Conservation (phyloP, 768 basidiomycete genomes). For the Melanogaster broomeanus region DNA sequence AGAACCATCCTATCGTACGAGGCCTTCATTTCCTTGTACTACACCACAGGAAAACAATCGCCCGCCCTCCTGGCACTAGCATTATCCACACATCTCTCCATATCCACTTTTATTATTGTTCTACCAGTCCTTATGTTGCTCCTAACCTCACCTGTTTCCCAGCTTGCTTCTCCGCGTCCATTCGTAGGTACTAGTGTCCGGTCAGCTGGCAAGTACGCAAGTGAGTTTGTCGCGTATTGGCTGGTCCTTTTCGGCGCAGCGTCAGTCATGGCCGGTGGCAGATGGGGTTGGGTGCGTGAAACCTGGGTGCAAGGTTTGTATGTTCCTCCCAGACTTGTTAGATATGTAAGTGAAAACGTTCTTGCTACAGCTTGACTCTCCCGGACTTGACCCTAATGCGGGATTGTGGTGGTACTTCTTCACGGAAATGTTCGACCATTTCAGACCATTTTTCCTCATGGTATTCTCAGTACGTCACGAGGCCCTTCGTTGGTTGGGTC, state of each 20-base stretch:
- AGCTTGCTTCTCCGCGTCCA: conserved; percentile 59
- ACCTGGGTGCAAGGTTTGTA: conserved; percentile 82
- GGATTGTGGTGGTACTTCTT: conserved; percentile 99
- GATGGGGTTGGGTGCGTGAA: conserved; percentile 67
- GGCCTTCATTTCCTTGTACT: neutral
- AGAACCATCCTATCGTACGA: neutral
- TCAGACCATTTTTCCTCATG: conserved; percentile 92
- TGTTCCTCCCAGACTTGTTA: neutral
- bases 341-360: neutral
- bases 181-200: conserved; percentile 21
- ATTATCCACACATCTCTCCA: conserved; percentile 67
- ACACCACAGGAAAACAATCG: conserved; percentile 53
- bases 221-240: conserved; percentile 55
- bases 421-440: conserved; percentile 99
- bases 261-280: conserved; percentile 59
- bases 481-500: neutral
- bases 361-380: conserved; percentile 60
- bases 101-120: conserved; percentile 70
- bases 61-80: conserved; percentile 68
- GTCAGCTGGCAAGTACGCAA: conserved; percentile 29
- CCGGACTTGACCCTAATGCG: conserved; percentile 93
- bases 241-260: conserved; percentile 42
- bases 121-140: conserved; percentile 68
- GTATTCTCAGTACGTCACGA: conserved; percentile 77
- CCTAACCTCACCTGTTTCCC: conserved; percentile 60